Percentiles rank a stretch among this genome's conserved stretches.
Evolutionary conservation across 164 flowering plant species (phyloP).

Genomic region (Aristolochia contorta): DNA sequence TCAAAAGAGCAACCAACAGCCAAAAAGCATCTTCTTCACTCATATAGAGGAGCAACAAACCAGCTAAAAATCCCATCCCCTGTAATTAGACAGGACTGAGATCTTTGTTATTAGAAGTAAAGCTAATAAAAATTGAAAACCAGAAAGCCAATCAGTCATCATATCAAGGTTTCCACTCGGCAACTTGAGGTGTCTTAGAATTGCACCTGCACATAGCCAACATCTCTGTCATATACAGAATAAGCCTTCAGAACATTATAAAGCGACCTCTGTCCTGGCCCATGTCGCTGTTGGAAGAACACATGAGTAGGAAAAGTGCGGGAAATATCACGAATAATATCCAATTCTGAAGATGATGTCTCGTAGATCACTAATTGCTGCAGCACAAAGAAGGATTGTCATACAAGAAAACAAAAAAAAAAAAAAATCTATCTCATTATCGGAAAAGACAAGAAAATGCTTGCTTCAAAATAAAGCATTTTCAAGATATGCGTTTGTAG

Average conservation of each 20-base stretch:
- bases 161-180: background rate
- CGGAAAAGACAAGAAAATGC: background rate
- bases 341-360: slow-evolving; percentile 91
- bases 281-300: slow-evolving; percentile 98
- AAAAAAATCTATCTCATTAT: background rate
- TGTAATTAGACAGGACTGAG: slow-evolving; percentile 24
- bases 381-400: slow-evolving; percentile 16
- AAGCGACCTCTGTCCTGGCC: slow-evolving; percentile 99
- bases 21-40: slow-evolving; percentile 99
- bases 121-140: too few relatives aligned
- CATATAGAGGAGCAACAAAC: slow-evolving; percentile 95
- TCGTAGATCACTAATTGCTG: slow-evolving; percentile 98
- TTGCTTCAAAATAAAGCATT: too few relatives aligned
- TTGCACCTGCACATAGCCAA: slow-evolving; percentile 96
- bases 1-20: slow-evolving; percentile 86
- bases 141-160: background rate
- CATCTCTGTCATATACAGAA: slow-evolving; percentile 94
- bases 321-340: slow-evolving; percentile 94
- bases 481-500: too few relatives aligned
- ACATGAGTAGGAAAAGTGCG: slow-evolving; percentile 98
- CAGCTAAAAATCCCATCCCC: slow-evolving; percentile 99
- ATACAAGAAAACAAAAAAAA: background rate
- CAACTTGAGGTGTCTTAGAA: background rate
- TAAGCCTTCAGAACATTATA: slow-evolving; percentile 97
- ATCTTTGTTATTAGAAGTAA: background rate